These are phyloP conservation scores for Postia placenta DNA, from an alignment of 768 basidiomycete species.

Conservation along the genomic window DNA sequence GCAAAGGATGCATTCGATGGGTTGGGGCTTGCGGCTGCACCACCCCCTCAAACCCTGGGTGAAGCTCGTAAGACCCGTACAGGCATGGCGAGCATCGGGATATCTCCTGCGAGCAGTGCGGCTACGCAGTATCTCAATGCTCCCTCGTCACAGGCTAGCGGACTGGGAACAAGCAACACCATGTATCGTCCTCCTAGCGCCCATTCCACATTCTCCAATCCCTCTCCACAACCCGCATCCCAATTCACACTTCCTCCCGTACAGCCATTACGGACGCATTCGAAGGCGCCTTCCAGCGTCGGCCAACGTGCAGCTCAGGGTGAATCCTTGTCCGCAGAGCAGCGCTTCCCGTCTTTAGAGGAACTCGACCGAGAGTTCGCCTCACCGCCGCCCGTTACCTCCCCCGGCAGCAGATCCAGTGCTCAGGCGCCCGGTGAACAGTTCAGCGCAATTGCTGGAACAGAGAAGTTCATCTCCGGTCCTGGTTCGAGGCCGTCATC, in stretches of 20 bases:
- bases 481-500: conserved; percentile 11
- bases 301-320: conserved; percentile 17
- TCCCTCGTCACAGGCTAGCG: conserved; percentile 1
- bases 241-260: conserved; percentile 12
- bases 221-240: conserved; percentile 11
- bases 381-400: conserved; percentile 16
- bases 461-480: conserved; percentile 5
- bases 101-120: conserved; percentile 4
- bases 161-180: conserved; percentile 19
- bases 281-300: conserved; percentile 1
- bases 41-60: conserved; percentile 60
- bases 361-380: conserved; percentile 61
- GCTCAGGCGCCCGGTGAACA: neutral
- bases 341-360: conserved; percentile 84
- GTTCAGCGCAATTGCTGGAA: neutral
- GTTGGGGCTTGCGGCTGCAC: conserved; percentile 47
- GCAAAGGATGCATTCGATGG: conserved; percentile 77
- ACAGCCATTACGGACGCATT: conserved; percentile 12
- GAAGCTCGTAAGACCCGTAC: conserved; percentile 71
- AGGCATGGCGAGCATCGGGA: conserved; percentile 45
- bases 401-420: neutral
- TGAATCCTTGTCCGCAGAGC: conserved; percentile 50
- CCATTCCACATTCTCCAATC: conserved; percentile 17
- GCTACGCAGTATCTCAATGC: conserved; percentile 10
- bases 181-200: conserved; percentile 21